Evolutionary conservation across 2,329 filamentous ascomycete genomes (phyloP).

Genomic region (Hirsutella thompsonii): DNA sequence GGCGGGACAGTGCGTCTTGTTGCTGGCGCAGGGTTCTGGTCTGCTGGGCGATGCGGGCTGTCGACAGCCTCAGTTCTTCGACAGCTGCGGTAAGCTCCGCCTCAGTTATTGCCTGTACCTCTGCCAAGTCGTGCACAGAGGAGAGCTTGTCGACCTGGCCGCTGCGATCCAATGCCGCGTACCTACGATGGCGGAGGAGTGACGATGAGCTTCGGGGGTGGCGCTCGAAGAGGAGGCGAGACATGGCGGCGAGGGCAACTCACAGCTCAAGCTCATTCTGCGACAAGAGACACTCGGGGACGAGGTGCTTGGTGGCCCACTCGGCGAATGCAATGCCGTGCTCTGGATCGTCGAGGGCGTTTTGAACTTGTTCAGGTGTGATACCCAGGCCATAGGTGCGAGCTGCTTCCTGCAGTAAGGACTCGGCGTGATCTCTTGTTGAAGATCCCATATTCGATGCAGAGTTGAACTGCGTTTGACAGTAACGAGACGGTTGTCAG

Average conservation of each 20-base stretch:
- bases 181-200: constrained; percentile 23
- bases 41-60: constrained; percentile 50
- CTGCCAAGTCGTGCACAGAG: constrained; percentile 29
- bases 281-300: constrained; percentile 37
- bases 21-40: constrained; percentile 48
- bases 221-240: constrained; percentile 1
- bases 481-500: too few species aligned
- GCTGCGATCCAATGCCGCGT: constrained; percentile 32
- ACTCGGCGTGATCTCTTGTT: constrained; percentile 16
- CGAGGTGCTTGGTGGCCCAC: constrained; percentile 37
- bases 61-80: constrained; percentile 50
- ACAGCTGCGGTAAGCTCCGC: constrained; percentile 49
- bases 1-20: constrained; percentile 42
- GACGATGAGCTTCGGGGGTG: not conserved
- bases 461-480: not conserved
- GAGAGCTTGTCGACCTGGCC: constrained; percentile 34
- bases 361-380: constrained; percentile 23
- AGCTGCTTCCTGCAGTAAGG: constrained; percentile 19
- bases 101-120: constrained; percentile 40
- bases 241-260: constrained; percentile 11
- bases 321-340: constrained; percentile 23
- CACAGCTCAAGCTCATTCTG: constrained; percentile 41
- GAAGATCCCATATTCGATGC: constrained; percentile 11
- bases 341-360: constrained; percentile 21
- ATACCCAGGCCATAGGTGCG: constrained; percentile 18